These are phyloP conservation scores for Colletotrichum sp. DNA, from an alignment of 2,329 filamentous ascomycete species.

Conservation along the genomic window DNA sequence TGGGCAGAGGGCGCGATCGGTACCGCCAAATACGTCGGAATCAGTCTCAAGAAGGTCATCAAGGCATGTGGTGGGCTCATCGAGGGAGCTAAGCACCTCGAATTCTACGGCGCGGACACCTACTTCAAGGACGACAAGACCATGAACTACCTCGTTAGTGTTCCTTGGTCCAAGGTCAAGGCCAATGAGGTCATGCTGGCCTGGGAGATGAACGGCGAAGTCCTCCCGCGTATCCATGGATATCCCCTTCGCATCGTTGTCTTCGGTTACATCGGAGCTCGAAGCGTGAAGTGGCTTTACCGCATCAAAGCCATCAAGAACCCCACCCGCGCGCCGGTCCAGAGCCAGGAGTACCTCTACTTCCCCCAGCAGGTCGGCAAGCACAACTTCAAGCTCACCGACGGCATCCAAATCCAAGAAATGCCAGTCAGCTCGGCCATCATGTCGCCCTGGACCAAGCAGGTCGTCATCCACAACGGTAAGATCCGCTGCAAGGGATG, in stretches of 20 bases:
- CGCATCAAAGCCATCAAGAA: slow-evolving; percentile 64
- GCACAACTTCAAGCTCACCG: slow-evolving; percentile 64
- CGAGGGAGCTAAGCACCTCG: slow-evolving; percentile 63
- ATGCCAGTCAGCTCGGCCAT: slow-evolving; percentile 74
- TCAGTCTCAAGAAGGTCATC: slow-evolving; percentile 72
- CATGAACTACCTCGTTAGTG: slow-evolving; percentile 71
- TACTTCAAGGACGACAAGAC: slow-evolving; percentile 73
- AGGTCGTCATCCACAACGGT: slow-evolving; percentile 66
- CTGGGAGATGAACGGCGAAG: slow-evolving; percentile 75
- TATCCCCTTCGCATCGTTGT: slow-evolving; percentile 68
- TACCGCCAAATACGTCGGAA: slow-evolving; percentile 66
- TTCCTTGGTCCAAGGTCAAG: slow-evolving; percentile 72
- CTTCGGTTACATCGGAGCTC: slow-evolving; percentile 70
- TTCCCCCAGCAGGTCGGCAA: slow-evolving; percentile 73
- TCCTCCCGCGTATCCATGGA: slow-evolving; percentile 69
- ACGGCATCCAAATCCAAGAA: slow-evolving; percentile 72
- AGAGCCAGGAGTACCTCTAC: slow-evolving; percentile 71
- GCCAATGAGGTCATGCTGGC: slow-evolving; percentile 69
- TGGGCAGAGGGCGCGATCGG: slow-evolving; percentile 74
- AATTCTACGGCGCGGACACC: slow-evolving; percentile 73
- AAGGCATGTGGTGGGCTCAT: slow-evolving; percentile 70
- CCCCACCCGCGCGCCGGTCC: slow-evolving; percentile 64
- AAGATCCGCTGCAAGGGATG: slow-evolving; percentile 61
- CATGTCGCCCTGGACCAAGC: slow-evolving; percentile 66
- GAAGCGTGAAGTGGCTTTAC: slow-evolving; percentile 69